phyloP scores from a whole-genome alignment of 2,329 filamentous ascomycete genomes.

The Trichoderma afroharzianum region DNA sequence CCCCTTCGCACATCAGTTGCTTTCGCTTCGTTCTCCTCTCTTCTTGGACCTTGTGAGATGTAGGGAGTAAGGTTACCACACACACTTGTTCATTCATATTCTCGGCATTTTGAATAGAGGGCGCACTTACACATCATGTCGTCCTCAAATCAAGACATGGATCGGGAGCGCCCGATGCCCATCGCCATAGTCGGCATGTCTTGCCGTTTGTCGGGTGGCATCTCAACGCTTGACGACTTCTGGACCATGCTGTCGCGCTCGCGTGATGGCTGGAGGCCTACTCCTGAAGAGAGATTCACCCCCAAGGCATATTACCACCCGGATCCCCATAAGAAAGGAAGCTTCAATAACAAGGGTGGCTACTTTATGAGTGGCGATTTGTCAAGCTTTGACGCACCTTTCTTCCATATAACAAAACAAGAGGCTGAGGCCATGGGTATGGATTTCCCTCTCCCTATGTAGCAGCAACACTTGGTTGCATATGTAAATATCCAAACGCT shows the following conservation, averaged over 20 bases:
- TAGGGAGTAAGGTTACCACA: background rate
- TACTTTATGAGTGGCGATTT: constrained; percentile 47
- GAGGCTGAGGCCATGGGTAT: constrained; percentile 47
- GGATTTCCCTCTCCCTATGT: background rate
- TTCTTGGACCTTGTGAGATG: background rate
- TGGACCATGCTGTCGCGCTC: constrained; percentile 43
- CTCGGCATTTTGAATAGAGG: background rate
- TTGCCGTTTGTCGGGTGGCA: constrained; percentile 44
- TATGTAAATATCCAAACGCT: background rate
- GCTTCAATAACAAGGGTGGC: constrained; percentile 34
- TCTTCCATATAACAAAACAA: constrained; percentile 50
- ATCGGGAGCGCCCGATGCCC: constrained; percentile 24
- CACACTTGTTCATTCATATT: background rate
- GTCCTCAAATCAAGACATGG: background rate
- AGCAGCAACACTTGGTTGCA: background rate
- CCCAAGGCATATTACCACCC: constrained; percentile 41
- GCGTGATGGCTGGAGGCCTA: constrained; percentile 39
- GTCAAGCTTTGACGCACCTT: constrained; percentile 47
- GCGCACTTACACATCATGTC: background rate
- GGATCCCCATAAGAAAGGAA: constrained; percentile 40
- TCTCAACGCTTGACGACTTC: constrained; percentile 40
- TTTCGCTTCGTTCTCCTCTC: background rate
- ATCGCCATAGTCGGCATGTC: constrained; percentile 48
- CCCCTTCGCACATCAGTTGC: background rate
- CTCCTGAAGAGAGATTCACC: constrained; percentile 47